Percentiles rank a stretch among this genome's conserved stretches.
Conservation (phyloP, 2,329 filamentous ascomycete genomes). For the Pyrenophora teres region DNA sequence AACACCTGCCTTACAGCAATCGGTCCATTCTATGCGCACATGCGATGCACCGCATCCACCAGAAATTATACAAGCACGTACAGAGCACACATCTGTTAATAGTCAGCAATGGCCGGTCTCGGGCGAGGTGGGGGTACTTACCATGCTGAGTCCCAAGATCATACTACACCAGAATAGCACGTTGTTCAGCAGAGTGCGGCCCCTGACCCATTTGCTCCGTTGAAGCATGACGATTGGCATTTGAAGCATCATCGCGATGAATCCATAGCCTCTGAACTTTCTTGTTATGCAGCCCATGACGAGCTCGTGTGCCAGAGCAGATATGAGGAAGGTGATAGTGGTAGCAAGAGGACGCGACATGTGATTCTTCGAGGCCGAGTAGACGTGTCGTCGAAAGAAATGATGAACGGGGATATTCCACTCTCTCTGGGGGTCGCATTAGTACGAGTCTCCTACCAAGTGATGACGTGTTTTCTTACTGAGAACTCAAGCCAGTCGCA, state of each 20-base stretch:
- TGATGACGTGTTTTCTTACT: too few species aligned
- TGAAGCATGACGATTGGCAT: conserved; percentile 93
- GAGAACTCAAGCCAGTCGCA: conserved; percentile 96
- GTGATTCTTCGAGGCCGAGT: conserved; percentile 76
- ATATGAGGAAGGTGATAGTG: conserved; percentile 88
- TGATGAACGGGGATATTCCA: conserved; percentile 66
- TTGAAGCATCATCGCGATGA: conserved; percentile 94
- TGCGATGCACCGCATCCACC: background rate
- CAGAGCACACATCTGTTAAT: conserved; percentile 44
- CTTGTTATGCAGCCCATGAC: conserved; percentile 98
- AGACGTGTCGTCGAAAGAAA: conserved; percentile 93
- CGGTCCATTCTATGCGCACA: background rate
- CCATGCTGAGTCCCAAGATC: conserved; percentile 82
- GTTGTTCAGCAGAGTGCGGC: conserved; percentile 74
- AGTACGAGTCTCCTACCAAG: too few species aligned
- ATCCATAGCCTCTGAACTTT: conserved; percentile 93
- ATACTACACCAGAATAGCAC: conserved; percentile 88
- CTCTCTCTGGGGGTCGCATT: conserved; percentile 35
- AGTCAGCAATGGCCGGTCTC: conserved; percentile 15
- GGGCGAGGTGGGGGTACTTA: conserved; percentile 54
- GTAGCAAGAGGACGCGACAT: conserved; percentile 80
- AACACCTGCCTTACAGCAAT: background rate
- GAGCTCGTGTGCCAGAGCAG: conserved; percentile 86
- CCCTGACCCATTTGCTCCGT: conserved; percentile 75
- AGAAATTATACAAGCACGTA: conserved; percentile 43